These are phyloP conservation scores for Esteya vermicola DNA, from an alignment of 2,329 filamentous ascomycete species.

Conservation along the genomic window DNA sequence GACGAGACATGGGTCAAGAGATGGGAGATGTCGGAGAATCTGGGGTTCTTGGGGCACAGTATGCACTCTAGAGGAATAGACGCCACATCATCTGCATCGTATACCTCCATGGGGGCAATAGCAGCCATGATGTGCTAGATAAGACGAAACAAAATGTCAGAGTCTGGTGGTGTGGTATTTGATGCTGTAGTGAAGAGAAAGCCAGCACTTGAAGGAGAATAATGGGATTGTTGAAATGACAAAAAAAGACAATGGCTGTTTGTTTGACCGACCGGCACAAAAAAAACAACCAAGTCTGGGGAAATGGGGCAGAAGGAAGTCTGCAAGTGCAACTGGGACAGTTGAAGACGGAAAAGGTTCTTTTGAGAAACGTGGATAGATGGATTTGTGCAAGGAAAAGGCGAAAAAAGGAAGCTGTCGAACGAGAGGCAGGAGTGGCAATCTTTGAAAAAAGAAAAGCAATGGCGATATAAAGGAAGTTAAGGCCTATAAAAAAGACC, in stretches of 20 bases:
- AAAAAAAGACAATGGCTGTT: too few species aligned
- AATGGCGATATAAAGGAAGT: not conserved
- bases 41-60: conserved; percentile 66
- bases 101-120: conserved; percentile 12
- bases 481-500: not conserved
- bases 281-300: too few species aligned
- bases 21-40: conserved; percentile 83
- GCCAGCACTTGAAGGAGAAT: too few species aligned
- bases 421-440: not conserved
- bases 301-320: too few species aligned
- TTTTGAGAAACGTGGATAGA: too few species aligned
- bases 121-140: conserved; percentile 21
- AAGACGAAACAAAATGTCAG: not conserved
- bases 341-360: too few species aligned
- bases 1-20: conserved; percentile 84
- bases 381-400: too few species aligned
- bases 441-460: not conserved
- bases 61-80: conserved; percentile 61
- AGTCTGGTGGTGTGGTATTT: not conserved
- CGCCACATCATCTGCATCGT: conserved; percentile 3
- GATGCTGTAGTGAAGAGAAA: too few species aligned
- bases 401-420: not conserved
- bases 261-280: too few species aligned
- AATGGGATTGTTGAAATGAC: too few species aligned
- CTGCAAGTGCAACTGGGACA: too few species aligned